phyloP scores from a whole-genome alignment of 164 flowering plant species.

The Aristolochia contorta region DNA sequence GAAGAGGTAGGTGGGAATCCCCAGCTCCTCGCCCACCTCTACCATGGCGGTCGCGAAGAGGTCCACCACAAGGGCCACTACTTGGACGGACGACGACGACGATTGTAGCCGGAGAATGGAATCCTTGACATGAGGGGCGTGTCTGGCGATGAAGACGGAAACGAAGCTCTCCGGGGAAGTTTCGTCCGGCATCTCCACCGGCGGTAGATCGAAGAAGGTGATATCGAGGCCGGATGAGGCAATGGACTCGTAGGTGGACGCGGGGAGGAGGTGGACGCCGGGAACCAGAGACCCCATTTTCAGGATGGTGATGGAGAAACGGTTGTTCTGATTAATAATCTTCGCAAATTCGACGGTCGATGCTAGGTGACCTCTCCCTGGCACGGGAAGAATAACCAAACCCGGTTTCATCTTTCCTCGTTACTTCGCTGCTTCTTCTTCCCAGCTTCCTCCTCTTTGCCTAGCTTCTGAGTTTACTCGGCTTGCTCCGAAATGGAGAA shows the following conservation, averaged over 20 bases:
- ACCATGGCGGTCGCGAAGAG: conserved; percentile 2
- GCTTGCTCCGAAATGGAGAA: no score
- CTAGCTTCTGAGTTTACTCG: neutral
- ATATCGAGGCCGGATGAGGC: conserved; percentile 5
- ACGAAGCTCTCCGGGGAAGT: neutral
- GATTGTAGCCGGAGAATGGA: neutral
- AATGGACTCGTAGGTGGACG: neutral
- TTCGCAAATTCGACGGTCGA: conserved; percentile 8
- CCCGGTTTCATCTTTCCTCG: neutral
- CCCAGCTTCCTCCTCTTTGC: neutral
- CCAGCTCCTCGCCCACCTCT: conserved; percentile 5
- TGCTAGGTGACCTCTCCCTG: conserved; percentile 1
- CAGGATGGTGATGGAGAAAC: conserved; percentile 8
- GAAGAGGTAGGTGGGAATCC: conserved; percentile 11
- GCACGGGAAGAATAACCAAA: conserved; percentile 2
- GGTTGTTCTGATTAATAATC: neutral
- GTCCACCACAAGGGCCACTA: conserved; percentile 7
- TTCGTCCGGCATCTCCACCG: neutral
- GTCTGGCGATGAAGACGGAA: neutral
- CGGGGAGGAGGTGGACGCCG: neutral
- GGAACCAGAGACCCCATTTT: neutral
- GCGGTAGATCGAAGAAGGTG: conserved; percentile 3
- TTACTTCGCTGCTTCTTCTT: neutral
- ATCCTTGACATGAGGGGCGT: neutral
- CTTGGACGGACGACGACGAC: neutral